Percentiles rank a stretch among this genome's conserved stretches.
These are phyloP conservation scores for Colletotrichum kahawae DNA, from an alignment of 2,329 filamentous ascomycete species.

Conservation along the genomic window DNA sequence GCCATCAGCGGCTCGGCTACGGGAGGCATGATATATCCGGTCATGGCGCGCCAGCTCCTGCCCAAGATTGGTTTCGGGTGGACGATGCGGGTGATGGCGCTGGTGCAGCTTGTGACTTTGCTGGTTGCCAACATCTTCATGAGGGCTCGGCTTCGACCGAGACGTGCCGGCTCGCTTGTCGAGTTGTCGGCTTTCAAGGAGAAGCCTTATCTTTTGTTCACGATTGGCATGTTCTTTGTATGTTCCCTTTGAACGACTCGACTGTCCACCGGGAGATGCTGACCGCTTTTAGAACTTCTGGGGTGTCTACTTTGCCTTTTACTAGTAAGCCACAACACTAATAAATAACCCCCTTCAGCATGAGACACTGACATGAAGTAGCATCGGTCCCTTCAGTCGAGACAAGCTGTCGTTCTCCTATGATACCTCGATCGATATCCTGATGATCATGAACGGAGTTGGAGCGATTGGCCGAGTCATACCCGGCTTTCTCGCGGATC, in stretches of 20 bases:
- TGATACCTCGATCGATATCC: constrained; percentile 36
- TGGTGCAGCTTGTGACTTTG: constrained; percentile 74
- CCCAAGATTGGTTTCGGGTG: constrained; percentile 61
- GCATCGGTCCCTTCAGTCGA: constrained; percentile 36
- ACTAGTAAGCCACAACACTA: constrained; percentile 45
- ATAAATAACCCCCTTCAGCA: constrained; percentile 32
- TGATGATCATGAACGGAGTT: constrained; percentile 45
- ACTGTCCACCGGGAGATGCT: constrained; percentile 34
- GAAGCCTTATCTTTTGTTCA: constrained; percentile 35
- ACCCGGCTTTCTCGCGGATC: constrained; percentile 39
- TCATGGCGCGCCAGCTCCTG: constrained; percentile 56
- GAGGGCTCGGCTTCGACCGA: constrained; percentile 25
- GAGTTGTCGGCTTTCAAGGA: constrained; percentile 41
- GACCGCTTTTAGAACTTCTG: constrained; percentile 31
- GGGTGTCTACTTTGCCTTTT: constrained; percentile 48
- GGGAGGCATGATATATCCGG: constrained; percentile 57
- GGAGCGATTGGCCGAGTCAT: constrained; percentile 42
- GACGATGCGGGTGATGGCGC: constrained; percentile 64
- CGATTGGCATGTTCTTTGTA: constrained; percentile 37
- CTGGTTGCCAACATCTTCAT: constrained; percentile 56
- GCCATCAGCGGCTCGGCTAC: constrained; percentile 60
- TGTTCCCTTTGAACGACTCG: neutral
- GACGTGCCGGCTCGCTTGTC: constrained; percentile 46
- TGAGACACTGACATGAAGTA: constrained; percentile 63
- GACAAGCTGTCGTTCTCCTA: constrained; percentile 34